Conservation (phyloP, 139 green algal genomes). For the Chlamydomonas sp. region DNA sequence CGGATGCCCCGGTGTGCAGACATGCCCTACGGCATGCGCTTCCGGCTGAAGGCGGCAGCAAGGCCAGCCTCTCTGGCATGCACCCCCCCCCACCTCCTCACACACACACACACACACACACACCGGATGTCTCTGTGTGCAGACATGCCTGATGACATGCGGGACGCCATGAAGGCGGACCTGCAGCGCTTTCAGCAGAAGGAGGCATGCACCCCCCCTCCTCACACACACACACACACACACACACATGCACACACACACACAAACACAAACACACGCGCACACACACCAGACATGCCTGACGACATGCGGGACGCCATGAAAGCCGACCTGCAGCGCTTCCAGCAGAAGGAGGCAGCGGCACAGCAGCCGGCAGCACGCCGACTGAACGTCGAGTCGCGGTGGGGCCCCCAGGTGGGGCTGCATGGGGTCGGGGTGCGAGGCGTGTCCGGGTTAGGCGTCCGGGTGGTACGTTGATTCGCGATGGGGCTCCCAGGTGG, state of each 20-base stretch:
- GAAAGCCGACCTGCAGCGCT: constrained; percentile 7
- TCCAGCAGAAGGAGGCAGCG: background rate
- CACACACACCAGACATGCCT: background rate
- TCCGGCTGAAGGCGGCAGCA: background rate
- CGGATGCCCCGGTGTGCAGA: too few relatives aligned
- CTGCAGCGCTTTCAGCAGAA: background rate
- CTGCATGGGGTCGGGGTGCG: background rate
- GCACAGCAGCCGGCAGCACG: background rate
- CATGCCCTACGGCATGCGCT: too few relatives aligned
- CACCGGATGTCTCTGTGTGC: background rate
- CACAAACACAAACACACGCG: background rate
- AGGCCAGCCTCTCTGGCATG: background rate
- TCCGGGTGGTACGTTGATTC: background rate
- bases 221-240: background rate
- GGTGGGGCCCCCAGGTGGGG: background rate
- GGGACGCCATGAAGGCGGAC: constrained; percentile 11
- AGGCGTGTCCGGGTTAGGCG: background rate
- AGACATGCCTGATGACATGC: background rate
- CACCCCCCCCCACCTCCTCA: background rate
- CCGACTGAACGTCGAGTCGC: background rate
- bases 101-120: background rate
- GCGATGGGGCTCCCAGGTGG: background rate
- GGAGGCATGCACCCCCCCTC: background rate
- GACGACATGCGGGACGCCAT: constrained; percentile 9
- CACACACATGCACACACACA: background rate